Conservation (phyloP, 2,329 filamentous ascomycete genomes). For the Zasmidium citrigriseum region DNA sequence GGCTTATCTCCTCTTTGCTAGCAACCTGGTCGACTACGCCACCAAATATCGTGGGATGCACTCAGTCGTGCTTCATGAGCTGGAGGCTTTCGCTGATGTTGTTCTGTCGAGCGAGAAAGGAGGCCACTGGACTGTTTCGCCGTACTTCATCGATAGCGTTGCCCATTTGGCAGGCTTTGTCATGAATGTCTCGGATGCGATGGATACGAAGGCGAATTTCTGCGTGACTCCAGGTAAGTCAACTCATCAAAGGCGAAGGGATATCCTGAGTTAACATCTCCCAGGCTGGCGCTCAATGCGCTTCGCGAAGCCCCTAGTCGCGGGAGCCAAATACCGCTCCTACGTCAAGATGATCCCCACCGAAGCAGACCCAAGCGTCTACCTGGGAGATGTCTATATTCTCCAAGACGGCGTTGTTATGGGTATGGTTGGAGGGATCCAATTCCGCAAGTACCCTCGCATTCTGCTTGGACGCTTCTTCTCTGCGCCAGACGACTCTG, state of each 20-base stretch:
- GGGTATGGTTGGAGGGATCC: slow-evolving; percentile 35
- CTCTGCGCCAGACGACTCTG: slow-evolving; percentile 54
- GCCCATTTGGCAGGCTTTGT: slow-evolving; percentile 32
- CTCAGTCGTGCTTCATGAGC: slow-evolving; percentile 27
- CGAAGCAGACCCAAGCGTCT: background rate
- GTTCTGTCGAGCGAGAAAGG: slow-evolving; percentile 12
- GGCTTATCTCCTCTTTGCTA: slow-evolving; percentile 32
- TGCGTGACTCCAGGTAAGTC: slow-evolving; percentile 31
- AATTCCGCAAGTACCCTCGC: slow-evolving; percentile 67
- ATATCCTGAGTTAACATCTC: slow-evolving; percentile 1
- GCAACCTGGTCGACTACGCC: slow-evolving; percentile 17
- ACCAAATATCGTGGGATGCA: slow-evolving; percentile 17
- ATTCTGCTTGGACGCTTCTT: slow-evolving; percentile 66
- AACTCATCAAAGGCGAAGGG: background rate
- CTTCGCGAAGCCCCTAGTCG: slow-evolving; percentile 27
- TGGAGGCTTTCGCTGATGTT: slow-evolving; percentile 34
- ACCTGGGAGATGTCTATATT: slow-evolving; percentile 12
- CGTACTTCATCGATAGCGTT: slow-evolving; percentile 39
- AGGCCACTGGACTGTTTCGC: slow-evolving; percentile 17
- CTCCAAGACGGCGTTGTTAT: slow-evolving; percentile 22
- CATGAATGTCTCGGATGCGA: slow-evolving; percentile 29
- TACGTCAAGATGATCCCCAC: background rate
- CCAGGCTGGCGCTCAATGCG: slow-evolving; percentile 34
- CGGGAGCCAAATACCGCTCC: slow-evolving; percentile 22
- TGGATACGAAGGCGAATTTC: slow-evolving; percentile 32